Evolutionary conservation across 306 rosid genomes (phyloP).

Genomic region (Lathyrus tuberosus): DNA sequence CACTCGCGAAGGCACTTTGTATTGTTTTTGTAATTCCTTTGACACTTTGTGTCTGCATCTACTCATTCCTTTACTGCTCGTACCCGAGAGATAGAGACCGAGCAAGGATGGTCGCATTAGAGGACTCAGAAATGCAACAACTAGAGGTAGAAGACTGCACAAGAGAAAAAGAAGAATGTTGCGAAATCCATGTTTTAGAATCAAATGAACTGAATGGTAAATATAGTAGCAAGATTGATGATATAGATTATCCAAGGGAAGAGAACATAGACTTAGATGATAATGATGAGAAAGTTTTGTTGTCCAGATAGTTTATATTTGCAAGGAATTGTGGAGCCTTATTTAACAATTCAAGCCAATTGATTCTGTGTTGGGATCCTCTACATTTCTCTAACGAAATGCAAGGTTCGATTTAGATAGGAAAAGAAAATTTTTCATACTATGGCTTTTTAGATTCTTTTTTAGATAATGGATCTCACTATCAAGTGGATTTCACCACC

Average conservation of each 20-base stretch:
- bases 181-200: conserved; percentile 36
- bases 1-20: conserved; percentile 79
- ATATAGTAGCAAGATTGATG: conserved; percentile 32
- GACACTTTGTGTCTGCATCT: conserved; percentile 63
- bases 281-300: conserved; percentile 50
- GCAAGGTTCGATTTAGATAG: background rate
- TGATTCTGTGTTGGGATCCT: background rate
- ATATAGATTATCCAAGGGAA: conserved; percentile 38
- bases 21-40: conserved; percentile 71
- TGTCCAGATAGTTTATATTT: conserved; percentile 38
- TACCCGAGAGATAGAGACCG: conserved; percentile 83
- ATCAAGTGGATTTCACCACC: too few relatives aligned
- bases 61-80: conserved; percentile 74
- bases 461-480: too few relatives aligned
- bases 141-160: conserved; percentile 42
- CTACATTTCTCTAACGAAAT: too few relatives aligned
- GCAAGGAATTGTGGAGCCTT: background rate
- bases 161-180: conserved; percentile 34
- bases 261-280: conserved; percentile 42
- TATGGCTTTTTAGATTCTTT: background rate
- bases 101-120: conserved; percentile 62
- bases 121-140: conserved; percentile 60
- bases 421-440: background rate
- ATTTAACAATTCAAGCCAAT: background rate
- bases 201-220: conserved; percentile 31